Evolutionary conservation across 495 filamentous ascomycete genomes (phyloP), one percentile per base, ranked within the genome.

Genomic region (Umbilicaria muhlenbergii): DNA sequence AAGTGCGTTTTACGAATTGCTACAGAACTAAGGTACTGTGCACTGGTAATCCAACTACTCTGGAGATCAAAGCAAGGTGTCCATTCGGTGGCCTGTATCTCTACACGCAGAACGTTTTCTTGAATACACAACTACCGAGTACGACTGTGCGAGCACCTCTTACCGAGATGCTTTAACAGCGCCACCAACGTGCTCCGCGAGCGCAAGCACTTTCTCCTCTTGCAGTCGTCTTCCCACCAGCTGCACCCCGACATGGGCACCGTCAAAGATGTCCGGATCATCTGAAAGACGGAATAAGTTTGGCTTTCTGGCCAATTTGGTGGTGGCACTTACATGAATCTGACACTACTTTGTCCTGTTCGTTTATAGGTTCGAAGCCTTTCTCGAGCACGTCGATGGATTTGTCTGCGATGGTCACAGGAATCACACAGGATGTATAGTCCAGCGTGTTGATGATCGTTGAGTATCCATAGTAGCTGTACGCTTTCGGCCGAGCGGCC

Each of bases 341-440:
- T 16, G 68, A 60, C 6, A 60, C 61, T 28, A 53, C 42, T 33
- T 58, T 55, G 49, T 75, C 74, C 2, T 54, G 31, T 14, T 71
- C 67, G 45, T 56, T 54, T 17, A 63, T 10, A 15, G 66, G 61
- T 41, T 58, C 48, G 45, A 59, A 66, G 0, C 47, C 50, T 8
- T 57, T 44, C 11, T 58, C 53, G 8, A 65, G 58, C 40, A 61
- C 53, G 60, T 81, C 77, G 5, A 77, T 39, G 2, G 43, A 51
- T 53, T 76, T 72, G 46, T 76, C 68, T 4, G 64, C 71, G 15
- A 54, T 64, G 0, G 71, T 75, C 3, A 81, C 73, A 3, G 77
- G 77, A 39, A 81, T 51, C n/a, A 68, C 61, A 3, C 74, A 65
- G 19, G 62, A 58, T 16, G 68, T 73, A 45, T 78, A 79, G 49